Conservation (phyloP, 768 basidiomycete genomes). For the Boletus tylopilopsis region DNA sequence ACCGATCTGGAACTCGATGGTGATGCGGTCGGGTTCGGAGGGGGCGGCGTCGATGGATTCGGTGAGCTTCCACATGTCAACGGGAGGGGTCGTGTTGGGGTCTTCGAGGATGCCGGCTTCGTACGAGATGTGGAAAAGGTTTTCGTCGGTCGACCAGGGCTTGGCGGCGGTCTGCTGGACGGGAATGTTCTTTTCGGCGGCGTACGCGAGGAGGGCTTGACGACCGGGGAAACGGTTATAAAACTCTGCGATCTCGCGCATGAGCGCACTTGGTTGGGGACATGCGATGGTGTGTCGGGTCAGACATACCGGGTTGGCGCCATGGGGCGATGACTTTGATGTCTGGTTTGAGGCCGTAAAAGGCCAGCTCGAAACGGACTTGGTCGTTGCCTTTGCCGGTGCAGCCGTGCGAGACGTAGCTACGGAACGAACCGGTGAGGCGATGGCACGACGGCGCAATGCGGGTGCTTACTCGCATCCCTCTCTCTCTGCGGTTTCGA, state of each 20-base stretch:
- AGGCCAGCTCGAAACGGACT: slow-evolving; percentile 98
- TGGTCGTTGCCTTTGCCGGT: slow-evolving; percentile 99
- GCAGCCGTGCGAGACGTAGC: slow-evolving; percentile 97
- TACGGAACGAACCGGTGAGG: slow-evolving; percentile 26
- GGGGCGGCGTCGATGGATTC: slow-evolving; percentile 81
- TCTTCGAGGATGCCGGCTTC: slow-evolving; percentile 99
- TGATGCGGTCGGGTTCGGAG: slow-evolving; percentile 67
- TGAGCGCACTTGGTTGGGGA: not conserved
- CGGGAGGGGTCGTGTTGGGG: slow-evolving; percentile 89
- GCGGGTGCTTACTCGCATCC: slow-evolving; percentile 81
- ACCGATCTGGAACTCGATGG: slow-evolving; percentile 83
- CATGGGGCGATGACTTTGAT: slow-evolving; percentile 99
- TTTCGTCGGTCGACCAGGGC: slow-evolving; percentile 99
- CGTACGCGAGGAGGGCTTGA: slow-evolving; percentile 87
- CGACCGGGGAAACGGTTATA: slow-evolving; percentile 97
- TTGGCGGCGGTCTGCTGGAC: slow-evolving; percentile 94
- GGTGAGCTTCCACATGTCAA: slow-evolving; percentile 99
- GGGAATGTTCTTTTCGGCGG: slow-evolving; percentile 83
- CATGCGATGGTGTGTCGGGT: not conserved
- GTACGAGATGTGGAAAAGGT: slow-evolving; percentile 99
- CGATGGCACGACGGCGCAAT: not conserved
- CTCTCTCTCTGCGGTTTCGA: slow-evolving; percentile 83
- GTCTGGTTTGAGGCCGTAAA: slow-evolving; percentile 96
- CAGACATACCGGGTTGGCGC: slow-evolving; percentile 77
- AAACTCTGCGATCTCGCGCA: slow-evolving; percentile 56